Conservation (phyloP, 371 early-diverging fungal genomes). For the Phascolomyces articulosus region DNA sequence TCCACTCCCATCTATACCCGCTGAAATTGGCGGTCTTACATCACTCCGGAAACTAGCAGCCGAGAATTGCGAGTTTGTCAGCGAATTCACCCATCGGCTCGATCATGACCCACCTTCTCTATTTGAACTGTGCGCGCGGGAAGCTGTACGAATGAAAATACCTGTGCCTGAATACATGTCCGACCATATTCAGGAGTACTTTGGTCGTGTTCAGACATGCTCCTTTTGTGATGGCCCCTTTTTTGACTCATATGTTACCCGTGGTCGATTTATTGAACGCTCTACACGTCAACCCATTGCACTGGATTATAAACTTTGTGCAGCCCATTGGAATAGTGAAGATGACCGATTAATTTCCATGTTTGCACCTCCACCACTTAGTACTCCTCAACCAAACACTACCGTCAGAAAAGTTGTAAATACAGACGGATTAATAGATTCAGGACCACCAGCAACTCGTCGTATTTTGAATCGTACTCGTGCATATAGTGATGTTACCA, state of each 20-base stretch:
- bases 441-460: neutral
- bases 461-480: conserved; percentile 9
- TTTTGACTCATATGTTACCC: conserved; percentile 69
- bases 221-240: conserved; percentile 88
- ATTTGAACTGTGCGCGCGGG: conserved; percentile 77
- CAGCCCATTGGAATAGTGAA: conserved; percentile 49
- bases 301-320: conserved; percentile 39
- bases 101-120: conserved; percentile 59
- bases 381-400: neutral
- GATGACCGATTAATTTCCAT: conserved; percentile 36
- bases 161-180: conserved; percentile 55
- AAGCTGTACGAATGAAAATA: conserved; percentile 68
- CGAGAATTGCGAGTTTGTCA: conserved; percentile 52
- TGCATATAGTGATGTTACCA: conserved; percentile 16
- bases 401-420: conserved; percentile 2
- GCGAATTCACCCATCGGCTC: conserved; percentile 31
- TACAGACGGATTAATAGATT: conserved; percentile 15
- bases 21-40: conserved; percentile 52
- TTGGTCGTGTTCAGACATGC: conserved; percentile 72
- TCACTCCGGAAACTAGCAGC: conserved; percentile 59
- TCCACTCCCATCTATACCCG: conserved; percentile 46
- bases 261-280: conserved; percentile 70
- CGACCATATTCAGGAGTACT: conserved; percentile 63
- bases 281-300: conserved; percentile 45
- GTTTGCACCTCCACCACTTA: conserved; percentile 26